A percentile compares a stretch with the other conserved stretches of the same genome.
Evolutionary conservation across 148 eudicot species (phyloP).

Genomic region (Amaranthus cruentus): DNA sequence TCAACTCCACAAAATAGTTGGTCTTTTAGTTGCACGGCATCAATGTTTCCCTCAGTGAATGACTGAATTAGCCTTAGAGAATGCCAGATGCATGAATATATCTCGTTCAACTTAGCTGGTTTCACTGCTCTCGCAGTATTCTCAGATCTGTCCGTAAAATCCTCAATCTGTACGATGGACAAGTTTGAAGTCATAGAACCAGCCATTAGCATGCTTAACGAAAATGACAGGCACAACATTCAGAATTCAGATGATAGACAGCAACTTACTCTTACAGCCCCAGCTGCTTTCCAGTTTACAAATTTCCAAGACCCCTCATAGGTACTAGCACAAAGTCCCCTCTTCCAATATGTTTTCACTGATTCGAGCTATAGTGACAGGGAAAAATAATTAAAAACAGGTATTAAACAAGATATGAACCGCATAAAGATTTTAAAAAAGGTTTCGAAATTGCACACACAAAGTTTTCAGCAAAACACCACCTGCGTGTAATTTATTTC

Average conservation of each 20-base stretch:
- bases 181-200: neutral
- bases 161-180: constrained; percentile 60
- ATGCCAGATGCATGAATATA: constrained; percentile 43
- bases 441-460: neutral
- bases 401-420: neutral
- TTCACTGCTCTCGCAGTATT: constrained; percentile 79
- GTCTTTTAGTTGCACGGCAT: constrained; percentile 32
- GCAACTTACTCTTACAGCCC: constrained; percentile 51
- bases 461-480: neutral
- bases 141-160: constrained; percentile 69
- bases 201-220: neutral
- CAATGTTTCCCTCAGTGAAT: constrained; percentile 44
- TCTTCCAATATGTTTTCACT: constrained; percentile 52
- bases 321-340: constrained; percentile 71
- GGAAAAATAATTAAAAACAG: neutral
- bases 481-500: neutral
- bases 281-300: constrained; percentile 39
- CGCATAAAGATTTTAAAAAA: neutral
- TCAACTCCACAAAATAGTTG: constrained; percentile 43
- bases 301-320: constrained; percentile 63
- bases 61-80: constrained; percentile 37
- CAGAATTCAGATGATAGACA: neutral
- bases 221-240: neutral
- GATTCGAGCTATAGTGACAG: constrained; percentile 52
- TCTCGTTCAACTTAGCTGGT: constrained; percentile 25